These are phyloP conservation scores for Rhizophlyctis rosea DNA, from an alignment of 192 early-diverging fungal species.

Conservation along the genomic window DNA sequence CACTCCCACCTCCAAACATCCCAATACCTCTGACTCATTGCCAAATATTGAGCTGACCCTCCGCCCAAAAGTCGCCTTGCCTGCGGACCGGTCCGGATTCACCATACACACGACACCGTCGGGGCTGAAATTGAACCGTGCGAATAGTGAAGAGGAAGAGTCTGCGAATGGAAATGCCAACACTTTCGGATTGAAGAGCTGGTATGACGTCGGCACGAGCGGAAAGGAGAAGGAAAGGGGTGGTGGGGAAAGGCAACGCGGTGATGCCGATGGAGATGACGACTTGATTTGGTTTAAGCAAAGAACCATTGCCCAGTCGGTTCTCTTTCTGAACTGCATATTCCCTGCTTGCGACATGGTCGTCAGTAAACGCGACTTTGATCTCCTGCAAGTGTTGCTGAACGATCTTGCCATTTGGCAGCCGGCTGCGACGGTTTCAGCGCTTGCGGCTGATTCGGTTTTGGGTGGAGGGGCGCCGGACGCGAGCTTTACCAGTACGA, in stretches of 20 bases:
- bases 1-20: background rate
- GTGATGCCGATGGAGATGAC: conserved; percentile 7
- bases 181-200: conserved; percentile 32
- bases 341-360: conserved; percentile 19
- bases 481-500: no score
- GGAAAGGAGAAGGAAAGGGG: background rate
- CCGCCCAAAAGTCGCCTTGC: conserved; percentile 5
- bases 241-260: background rate
- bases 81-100: conserved; percentile 1
- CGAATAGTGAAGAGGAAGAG: conserved; percentile 56
- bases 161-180: background rate
- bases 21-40: background rate
- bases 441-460: no score
- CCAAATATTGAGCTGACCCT: conserved; percentile 18
- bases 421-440: background rate
- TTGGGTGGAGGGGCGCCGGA: no score
- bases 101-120: conserved; percentile 1
- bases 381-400: conserved; percentile 24
- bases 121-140: conserved; percentile 27
- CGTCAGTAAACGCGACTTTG: conserved; percentile 31
- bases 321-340: conserved; percentile 26
- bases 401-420: conserved; percentile 22
- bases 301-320: conserved; percentile 54
- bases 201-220: conserved; percentile 30
- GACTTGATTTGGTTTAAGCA: conserved; percentile 53